Evolutionary conservation across 2,329 filamentous ascomycete species (phyloP).

Genomic region (Epichloe sp.): DNA sequence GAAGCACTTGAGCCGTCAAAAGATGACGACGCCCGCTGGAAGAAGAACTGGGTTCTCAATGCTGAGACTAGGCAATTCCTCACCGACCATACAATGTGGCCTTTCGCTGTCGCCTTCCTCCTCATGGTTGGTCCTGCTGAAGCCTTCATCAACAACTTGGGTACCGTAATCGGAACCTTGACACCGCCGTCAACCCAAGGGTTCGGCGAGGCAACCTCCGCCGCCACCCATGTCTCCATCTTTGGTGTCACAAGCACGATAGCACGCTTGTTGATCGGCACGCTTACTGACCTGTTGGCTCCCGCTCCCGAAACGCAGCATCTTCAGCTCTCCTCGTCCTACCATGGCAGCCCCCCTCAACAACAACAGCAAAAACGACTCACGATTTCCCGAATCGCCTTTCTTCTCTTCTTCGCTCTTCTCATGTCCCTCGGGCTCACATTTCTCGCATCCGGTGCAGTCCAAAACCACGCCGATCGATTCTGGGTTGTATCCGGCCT

Average conservation of each 20-base stretch:
- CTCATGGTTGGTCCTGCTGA: slow-evolving; percentile 91
- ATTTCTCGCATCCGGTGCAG: slow-evolving; percentile 60
- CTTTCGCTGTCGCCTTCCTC: slow-evolving; percentile 80
- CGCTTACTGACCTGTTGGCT: slow-evolving; percentile 77
- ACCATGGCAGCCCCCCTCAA: slow-evolving; percentile 9
- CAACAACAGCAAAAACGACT: slow-evolving; percentile 22
- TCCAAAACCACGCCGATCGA: slow-evolving; percentile 61
- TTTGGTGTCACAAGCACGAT: slow-evolving; percentile 81
- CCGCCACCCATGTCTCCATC: slow-evolving; percentile 84
- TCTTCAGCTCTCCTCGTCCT: slow-evolving; percentile 27
- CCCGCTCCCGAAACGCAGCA: slow-evolving; percentile 49
- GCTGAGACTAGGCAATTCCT: slow-evolving; percentile 80
- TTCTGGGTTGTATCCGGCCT: slow-evolving; percentile 80
- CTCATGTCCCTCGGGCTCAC: slow-evolving; percentile 65
- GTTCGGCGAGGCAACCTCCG: slow-evolving; percentile 37
- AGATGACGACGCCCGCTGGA: slow-evolving; percentile 42
- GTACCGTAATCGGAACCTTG: slow-evolving; percentile 81
- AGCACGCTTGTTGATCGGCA: slow-evolving; percentile 81
- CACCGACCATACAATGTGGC: slow-evolving; percentile 89
- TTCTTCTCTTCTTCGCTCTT: slow-evolving; percentile 64
- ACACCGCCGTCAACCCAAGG: slow-evolving; percentile 43
- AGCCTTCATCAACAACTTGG: slow-evolving; percentile 94
- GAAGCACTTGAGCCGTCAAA: slow-evolving; percentile 25
- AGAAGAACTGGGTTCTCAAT: slow-evolving; percentile 85
- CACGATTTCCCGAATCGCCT: slow-evolving; percentile 62